Conservation (phyloP, 2,329 filamentous ascomycete species). For the Huntiella moniliformis region DNA sequence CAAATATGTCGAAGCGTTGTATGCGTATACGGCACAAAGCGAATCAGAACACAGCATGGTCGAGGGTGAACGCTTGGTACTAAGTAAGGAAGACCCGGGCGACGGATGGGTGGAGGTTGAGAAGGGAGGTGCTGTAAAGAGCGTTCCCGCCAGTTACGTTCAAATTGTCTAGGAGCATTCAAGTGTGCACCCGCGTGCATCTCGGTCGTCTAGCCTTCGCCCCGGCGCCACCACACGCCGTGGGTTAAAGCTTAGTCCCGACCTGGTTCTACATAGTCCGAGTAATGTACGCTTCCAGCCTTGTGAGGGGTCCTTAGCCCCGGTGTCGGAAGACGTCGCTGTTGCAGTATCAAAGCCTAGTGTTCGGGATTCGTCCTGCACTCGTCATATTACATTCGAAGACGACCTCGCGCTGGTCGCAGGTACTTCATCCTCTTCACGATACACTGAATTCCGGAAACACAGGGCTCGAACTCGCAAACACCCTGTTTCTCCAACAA, state of each 20-base stretch:
- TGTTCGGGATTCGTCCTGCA: too few species aligned
- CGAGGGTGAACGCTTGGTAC: conserved; percentile 80
- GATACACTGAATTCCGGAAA: too few species aligned
- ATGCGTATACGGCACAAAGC: conserved; percentile 74
- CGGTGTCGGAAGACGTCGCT: too few species aligned
- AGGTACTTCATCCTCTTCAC: too few species aligned
- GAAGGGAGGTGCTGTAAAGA: conserved; percentile 67
- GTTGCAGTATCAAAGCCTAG: too few species aligned
- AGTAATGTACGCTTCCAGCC: neutral
- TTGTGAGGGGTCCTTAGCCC: neutral
- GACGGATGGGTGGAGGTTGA: conserved; percentile 97
- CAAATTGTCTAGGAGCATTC: conserved; percentile 41
- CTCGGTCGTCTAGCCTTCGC: neutral
- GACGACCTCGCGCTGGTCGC: too few species aligned
- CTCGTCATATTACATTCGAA: too few species aligned
- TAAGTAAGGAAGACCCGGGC: conserved; percentile 71
- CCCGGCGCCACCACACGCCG: neutral
- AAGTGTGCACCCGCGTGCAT: conserved; percentile 5
- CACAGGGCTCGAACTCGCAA: too few species aligned
- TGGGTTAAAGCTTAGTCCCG: conserved; percentile 2
- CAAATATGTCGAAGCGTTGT: conserved; percentile 80
- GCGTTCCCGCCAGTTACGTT: conserved; percentile 87
- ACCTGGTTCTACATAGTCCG: conserved; percentile 7
- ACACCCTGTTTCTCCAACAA: too few species aligned
- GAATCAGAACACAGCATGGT: conserved; percentile 77